Evolutionary conservation across 345 rosid species (phyloP).

Genomic region (Combretum micranthum): DNA sequence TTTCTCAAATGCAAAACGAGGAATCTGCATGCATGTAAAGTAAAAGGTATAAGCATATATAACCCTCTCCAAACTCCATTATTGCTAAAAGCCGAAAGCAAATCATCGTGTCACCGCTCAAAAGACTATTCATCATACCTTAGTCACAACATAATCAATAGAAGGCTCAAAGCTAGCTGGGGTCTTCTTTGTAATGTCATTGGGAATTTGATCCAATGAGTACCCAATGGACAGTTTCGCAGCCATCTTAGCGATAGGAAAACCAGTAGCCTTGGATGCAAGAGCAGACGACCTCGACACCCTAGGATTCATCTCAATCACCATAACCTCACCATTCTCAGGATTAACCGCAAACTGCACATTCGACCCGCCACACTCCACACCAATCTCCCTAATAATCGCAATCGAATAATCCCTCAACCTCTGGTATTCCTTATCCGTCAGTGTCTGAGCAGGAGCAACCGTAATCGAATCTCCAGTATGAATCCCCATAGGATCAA

Average conservation of each 20-base stretch:
- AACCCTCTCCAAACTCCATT: too few relatives aligned
- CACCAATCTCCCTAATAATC: conserved; percentile 95
- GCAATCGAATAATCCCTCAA: conserved; percentile 85
- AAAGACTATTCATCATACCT: conserved; percentile 32
- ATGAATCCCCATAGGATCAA: conserved; percentile 98
- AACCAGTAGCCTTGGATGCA: conserved; percentile 97
- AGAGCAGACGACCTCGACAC: conserved; percentile 95
- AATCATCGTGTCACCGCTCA: not conserved
- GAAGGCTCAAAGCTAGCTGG: conserved; percentile 99
- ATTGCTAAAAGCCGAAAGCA: not conserved
- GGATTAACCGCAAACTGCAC: conserved; percentile 98
- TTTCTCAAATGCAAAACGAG: conserved; percentile 95
- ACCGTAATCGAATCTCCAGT: conserved; percentile 98
- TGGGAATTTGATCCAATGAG: conserved; percentile 91
- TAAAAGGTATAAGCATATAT: not conserved
- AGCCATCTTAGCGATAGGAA: conserved; percentile 98
- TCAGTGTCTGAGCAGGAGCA: conserved; percentile 95
- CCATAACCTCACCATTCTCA: conserved; percentile 94
- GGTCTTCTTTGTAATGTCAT: conserved; percentile 95
- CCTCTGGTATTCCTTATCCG: conserved; percentile 93
- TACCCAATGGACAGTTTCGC: conserved; percentile 95
- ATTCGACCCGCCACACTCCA: conserved; percentile 98
- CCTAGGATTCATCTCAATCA: conserved; percentile 98
- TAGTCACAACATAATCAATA: conserved; percentile 92
- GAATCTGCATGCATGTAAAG: conserved; percentile 58